A percentile compares a stretch with the other conserved stretches of the same genome.
Evolutionary conservation across 176 grass and related monocot genomes (phyloP).

Genomic region (Rhynchospora tenuis): DNA sequence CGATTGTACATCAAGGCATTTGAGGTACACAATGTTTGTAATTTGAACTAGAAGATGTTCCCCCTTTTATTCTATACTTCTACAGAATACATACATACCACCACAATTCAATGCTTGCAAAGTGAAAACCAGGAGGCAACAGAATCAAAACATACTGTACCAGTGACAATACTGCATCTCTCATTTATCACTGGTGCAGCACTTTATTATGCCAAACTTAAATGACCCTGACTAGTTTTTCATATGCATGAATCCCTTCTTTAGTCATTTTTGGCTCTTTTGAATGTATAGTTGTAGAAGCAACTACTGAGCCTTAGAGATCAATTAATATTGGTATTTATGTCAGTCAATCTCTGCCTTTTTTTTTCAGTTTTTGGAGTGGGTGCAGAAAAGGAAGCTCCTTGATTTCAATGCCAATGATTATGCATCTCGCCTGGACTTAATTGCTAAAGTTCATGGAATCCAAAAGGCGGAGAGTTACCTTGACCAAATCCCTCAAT

Average conservation of each 20-base stretch:
- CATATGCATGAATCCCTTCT: not conserved
- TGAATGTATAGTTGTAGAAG: not conserved
- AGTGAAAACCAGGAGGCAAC: not conserved
- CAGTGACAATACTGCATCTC: not conserved
- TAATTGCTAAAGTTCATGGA: conserved; percentile 59
- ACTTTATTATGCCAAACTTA: not conserved
- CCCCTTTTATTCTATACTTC: not conserved
- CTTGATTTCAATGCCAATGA: conserved; percentile 49
- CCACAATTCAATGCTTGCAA: not conserved
- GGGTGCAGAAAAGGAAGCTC: conserved; percentile 40
- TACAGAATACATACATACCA: not conserved
- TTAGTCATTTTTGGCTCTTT: not conserved
- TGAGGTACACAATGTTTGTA: conserved; percentile 10
- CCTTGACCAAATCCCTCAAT: conserved; percentile 42
- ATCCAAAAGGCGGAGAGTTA: conserved; percentile 53
- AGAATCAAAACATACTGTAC: not conserved
- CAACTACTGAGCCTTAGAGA: not conserved
- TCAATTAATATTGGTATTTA: not conserved
- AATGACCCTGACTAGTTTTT: not conserved
- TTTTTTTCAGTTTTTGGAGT: conserved; percentile 62
- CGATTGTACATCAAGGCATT: conserved; percentile 1
- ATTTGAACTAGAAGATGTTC: not conserved
- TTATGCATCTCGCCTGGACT: conserved; percentile 66
- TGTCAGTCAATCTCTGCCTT: not conserved
- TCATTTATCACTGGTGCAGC: not conserved